These are phyloP conservation scores for Erodium moschatum DNA, from an alignment of 441 rosid genomes.

Conservation along the genomic window DNA sequence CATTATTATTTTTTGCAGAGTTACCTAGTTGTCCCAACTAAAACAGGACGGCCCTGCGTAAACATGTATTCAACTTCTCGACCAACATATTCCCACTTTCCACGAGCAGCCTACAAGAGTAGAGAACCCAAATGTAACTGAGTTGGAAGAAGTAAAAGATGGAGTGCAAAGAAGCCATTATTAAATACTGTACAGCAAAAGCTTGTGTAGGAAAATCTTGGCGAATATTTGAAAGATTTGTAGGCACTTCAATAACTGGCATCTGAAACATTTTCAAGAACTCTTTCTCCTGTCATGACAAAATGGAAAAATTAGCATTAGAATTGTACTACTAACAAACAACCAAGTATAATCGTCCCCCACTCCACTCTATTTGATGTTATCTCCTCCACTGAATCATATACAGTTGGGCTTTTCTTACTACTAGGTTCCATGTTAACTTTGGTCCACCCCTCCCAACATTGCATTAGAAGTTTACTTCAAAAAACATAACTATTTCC, in stretches of 20 bases:
- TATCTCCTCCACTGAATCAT: background rate
- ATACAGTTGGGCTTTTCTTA: too few species aligned
- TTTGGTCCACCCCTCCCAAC: background rate
- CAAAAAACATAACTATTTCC: background rate
- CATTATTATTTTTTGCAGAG: conserved; percentile 8
- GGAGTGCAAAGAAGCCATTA: background rate
- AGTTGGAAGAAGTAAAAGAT: background rate
- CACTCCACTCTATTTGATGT: background rate
- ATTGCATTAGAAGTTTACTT: background rate
- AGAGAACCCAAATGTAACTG: conserved; percentile 22
- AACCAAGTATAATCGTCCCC: too few species aligned
- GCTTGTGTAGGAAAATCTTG: conserved; percentile 88
- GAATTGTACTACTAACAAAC: background rate
- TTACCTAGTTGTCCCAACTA: conserved; percentile 95
- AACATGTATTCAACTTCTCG: conserved; percentile 89
- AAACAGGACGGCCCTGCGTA: conserved; percentile 86
- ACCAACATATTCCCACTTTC: conserved; percentile 82
- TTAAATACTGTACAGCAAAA: conserved; percentile 58
- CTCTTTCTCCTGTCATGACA: conserved; percentile 70
- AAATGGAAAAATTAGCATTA: conserved; percentile 15
- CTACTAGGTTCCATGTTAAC: too few species aligned
- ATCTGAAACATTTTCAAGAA: conserved; percentile 88
- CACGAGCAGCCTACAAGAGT: conserved; percentile 66
- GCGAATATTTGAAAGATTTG: conserved; percentile 86
- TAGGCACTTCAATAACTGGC: conserved; percentile 91